Base-by-base conservation (phyloP, 1,284 basidiomycete species). In the Sporisorium sorghi region DNA sequence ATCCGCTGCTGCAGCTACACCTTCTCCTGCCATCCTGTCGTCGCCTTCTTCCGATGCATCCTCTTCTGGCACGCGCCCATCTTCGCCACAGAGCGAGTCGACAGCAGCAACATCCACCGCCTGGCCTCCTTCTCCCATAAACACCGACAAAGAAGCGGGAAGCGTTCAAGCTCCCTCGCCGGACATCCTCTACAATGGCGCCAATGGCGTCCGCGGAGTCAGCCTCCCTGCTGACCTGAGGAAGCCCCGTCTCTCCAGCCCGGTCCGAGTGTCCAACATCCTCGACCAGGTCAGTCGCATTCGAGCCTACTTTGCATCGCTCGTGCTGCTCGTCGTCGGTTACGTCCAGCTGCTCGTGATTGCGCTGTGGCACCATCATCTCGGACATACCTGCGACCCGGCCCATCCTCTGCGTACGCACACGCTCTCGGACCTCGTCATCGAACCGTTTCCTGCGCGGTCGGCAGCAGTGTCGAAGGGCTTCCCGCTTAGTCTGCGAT, bases 281-380 rank as follows among this genome's bases (percentile, higher is more conserved):
- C 33, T 63, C 14, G 9, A 24, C 12, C 59, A 63, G 33, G 47
- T 53, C 14, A 21, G 2, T 9, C 19, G 24, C 7, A 19, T 64
- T n/a, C 26, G 54, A 12, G 21, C 17, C 26, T 67, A 68, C 60
- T 60, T 68, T 47, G n/a, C 24, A 19, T 44, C 46, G n/a, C 32
- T 81, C 12, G 2, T 73, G 24, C 14, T 55, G 33, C 63, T 76
- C 44, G 47, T 68, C n/a, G 28, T 79, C 12, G 76, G 76, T n/a
- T 84, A 84, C 46, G n/a, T 81, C 1, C 54, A 75, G 28, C 58
- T 84, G 15, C 60, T 80, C 17, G 14, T 80, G 23, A 55, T 77
- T 10, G 72, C 79, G 1, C 49, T 76, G 5, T 81, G 65, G 58
- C 79, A 83, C 26, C 62, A 76, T 43, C 26, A 39, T 8, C 32